These are phyloP conservation scores for Jasminum sambac DNA, from an alignment of 257 asterid species.

Conservation along the genomic window DNA sequence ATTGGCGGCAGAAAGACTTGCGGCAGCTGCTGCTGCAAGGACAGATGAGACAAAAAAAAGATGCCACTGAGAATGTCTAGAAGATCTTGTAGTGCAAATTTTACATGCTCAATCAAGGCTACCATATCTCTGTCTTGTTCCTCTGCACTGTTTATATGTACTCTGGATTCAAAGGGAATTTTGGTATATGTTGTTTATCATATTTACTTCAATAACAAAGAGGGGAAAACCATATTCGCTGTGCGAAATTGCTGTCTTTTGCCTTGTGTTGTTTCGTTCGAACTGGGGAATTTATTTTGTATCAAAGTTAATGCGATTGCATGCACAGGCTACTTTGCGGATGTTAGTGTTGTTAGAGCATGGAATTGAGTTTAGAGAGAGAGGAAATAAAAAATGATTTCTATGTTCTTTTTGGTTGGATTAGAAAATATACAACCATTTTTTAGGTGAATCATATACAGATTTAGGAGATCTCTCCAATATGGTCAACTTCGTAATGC, in stretches of 20 bases:
- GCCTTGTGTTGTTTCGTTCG: not conserved
- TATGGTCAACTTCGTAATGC: too few species aligned
- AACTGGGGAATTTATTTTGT: too few species aligned
- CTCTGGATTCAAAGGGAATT: conserved; percentile 24
- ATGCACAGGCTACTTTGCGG: too few species aligned
- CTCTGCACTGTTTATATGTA: conserved; percentile 28
- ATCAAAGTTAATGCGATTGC: too few species aligned
- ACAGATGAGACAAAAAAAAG: conserved; percentile 48
- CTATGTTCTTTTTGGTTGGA: too few species aligned
- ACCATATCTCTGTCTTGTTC: conserved; percentile 31
- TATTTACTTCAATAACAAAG: not conserved
- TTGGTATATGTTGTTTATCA: conserved; percentile 17
- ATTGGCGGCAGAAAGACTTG: conserved; percentile 73
- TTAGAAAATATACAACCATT: too few species aligned
- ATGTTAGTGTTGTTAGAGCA: too few species aligned
- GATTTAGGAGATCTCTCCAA: too few species aligned
- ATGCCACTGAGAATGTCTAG: conserved; percentile 66
- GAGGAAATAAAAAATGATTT: too few species aligned
- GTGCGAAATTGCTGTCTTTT: not conserved
- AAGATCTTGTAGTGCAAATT: conserved; percentile 25
- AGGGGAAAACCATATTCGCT: not conserved
- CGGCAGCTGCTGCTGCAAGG: conserved; percentile 52
- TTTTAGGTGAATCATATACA: too few species aligned
- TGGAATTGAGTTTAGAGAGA: too few species aligned
- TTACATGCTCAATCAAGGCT: conserved; percentile 24